Percentiles rank a stretch among this genome's conserved stretches.
These are phyloP conservation scores for Apocynum venetum DNA, from an alignment of 257 asterid genomes.

Conservation along the genomic window DNA sequence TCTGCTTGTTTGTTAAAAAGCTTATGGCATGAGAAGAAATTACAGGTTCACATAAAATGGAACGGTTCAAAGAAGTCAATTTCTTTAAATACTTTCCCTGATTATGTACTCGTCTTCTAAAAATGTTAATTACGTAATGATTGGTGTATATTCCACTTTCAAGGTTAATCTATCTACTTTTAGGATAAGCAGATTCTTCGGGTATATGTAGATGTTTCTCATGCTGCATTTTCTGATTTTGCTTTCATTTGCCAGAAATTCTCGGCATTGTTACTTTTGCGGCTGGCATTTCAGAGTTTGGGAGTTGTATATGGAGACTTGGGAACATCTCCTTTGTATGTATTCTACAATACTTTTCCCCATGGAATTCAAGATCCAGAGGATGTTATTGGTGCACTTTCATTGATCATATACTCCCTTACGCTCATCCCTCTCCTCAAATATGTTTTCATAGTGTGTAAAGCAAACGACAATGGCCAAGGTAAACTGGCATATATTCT, in stretches of 20 bases:
- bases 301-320: constrained; percentile 98
- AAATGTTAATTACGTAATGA: background rate
- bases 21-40: background rate
- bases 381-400: constrained; percentile 90
- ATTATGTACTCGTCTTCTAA: background rate
- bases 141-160: background rate
- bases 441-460: constrained; percentile 94
- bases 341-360: constrained; percentile 93
- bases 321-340: constrained; percentile 97
- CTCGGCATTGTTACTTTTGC: constrained; percentile 68
- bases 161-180: background rate
- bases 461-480: constrained; percentile 97
- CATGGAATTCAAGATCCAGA: constrained; percentile 67
- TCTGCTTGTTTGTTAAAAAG: constrained; percentile 4
- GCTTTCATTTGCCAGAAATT: constrained; percentile 54
- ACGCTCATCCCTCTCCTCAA: constrained; percentile 96
- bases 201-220: background rate
- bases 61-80: background rate
- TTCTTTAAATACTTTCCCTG: background rate
- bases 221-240: constrained; percentile 5
- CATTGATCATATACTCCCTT: constrained; percentile 89
- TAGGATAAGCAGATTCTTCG: background rate
- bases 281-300: constrained; percentile 97
- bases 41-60: background rate
- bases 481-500: constrained; percentile 39